Evolutionary conservation across 2,329 filamentous ascomycete genomes (phyloP).

Genomic region (Neoscytalidium dimidiatum): DNA sequence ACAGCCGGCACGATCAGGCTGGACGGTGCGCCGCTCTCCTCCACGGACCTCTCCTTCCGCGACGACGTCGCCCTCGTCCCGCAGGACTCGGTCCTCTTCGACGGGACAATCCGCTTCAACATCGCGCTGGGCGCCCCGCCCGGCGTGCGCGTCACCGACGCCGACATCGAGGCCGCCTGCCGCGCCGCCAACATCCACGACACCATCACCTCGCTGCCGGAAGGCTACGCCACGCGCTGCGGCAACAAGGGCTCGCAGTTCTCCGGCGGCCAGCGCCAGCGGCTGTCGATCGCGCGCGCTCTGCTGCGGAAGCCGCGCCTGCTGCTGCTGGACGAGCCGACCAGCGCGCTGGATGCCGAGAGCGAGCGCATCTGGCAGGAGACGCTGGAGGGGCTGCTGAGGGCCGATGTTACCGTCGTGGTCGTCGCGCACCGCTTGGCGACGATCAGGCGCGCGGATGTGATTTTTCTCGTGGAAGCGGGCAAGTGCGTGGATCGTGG

Average conservation of each 20-base stretch:
- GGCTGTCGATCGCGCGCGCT: slow-evolving; percentile 46
- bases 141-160: slow-evolving; percentile 56
- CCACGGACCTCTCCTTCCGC: not conserved
- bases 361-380: slow-evolving; percentile 43
- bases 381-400: slow-evolving; percentile 39
- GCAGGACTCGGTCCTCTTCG: slow-evolving; percentile 51
- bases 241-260: slow-evolving; percentile 43
- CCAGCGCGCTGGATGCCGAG: slow-evolving; percentile 46
- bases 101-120: slow-evolving; percentile 52
- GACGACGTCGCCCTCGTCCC: slow-evolving; percentile 48
- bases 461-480: slow-evolving; percentile 47
- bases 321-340: slow-evolving; percentile 46
- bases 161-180: slow-evolving; percentile 67
- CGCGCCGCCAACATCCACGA: slow-evolving; percentile 71
- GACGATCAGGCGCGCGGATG: slow-evolving; percentile 45
- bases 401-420: slow-evolving; percentile 42
- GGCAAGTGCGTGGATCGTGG: slow-evolving; percentile 52
- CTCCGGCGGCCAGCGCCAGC: slow-evolving; percentile 46
- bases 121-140: slow-evolving; percentile 54
- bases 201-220: slow-evolving; percentile 61
- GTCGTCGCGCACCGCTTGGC: slow-evolving; percentile 48
- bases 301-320: slow-evolving; percentile 45
- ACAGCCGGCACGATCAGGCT: slow-evolving; percentile 30
- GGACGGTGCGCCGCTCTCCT: not conserved
- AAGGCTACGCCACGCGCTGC: slow-evolving; percentile 64